Evolutionary conservation across 73 alveolate species (phyloP), one percentile per base, ranked within the genome.

Genomic region (Uronychia setigera): DNA sequence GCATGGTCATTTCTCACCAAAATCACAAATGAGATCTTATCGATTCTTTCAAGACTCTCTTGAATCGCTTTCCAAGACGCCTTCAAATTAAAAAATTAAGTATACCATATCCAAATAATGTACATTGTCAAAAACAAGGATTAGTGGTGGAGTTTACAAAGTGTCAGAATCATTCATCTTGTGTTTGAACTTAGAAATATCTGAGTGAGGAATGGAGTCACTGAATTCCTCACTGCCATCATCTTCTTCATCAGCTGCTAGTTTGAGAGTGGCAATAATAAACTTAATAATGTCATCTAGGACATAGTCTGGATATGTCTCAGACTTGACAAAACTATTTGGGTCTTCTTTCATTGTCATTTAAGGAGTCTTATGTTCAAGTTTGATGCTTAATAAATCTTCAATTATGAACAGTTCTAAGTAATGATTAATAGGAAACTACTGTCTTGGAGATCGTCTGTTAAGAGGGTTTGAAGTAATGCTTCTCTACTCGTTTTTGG

Each of bases 81-180:
- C 29, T 26, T 67, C 32, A 67, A 26, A 26, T 28, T 26, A 28
- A 28, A 13, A 57, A 57, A 14, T 1, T 26, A 13, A 67, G 32
- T 13, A 26, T 67, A 67, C 79, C 32, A 1, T 67, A 26, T 67
- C 79, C 34, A 67, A 13, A 13, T 26, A 67, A 14, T 67, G 34
- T 67, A 28, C 83, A 26, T 85, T 86, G 67, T 86, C 92, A n/a
- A 86, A 77, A 32, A 86, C 79, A 0, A 86, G 5, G 33, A 86
- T 32, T 32, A 79, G 31, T 5, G 87, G 88, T 58, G 76, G 59
- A n/a, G 82, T 67, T 57, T 28, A 0, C 80, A 85, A 14, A 33
- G 59, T 59, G 60, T 85, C 86, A 27, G 91, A 85, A 19, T 34
- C 76, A 19, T 46, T 46, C n/a, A 5, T 5, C 19, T 19, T 11